Conservation (phyloP, 1,284 basidiomycete genomes). For the Phellopilus nigrolimitatus region DNA sequence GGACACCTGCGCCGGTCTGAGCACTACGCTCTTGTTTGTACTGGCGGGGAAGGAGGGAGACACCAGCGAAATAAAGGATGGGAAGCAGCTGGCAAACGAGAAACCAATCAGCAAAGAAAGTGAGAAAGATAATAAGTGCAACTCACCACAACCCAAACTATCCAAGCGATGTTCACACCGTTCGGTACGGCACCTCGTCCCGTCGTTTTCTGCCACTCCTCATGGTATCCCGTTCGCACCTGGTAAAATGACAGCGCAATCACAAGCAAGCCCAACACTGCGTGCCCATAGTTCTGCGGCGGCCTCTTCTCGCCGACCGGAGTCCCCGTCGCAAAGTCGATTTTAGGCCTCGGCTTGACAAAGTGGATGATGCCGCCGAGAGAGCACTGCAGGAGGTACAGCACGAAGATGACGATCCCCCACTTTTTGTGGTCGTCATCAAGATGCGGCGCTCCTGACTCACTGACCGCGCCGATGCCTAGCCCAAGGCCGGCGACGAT, state of each 20-base stretch:
- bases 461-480: conserved; percentile 43
- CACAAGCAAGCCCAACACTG: conserved; percentile 46
- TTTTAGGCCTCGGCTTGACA: conserved; percentile 34
- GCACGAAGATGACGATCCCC: conserved; percentile 53
- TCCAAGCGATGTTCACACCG: conserved; percentile 42
- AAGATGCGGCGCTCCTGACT: conserved; percentile 36
- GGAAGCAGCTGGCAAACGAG: conserved; percentile 36
- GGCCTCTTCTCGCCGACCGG: conserved; percentile 38
- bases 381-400: conserved; percentile 54
- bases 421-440: conserved; percentile 52
- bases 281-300: conserved; percentile 56
- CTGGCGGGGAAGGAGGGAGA: conserved; percentile 44
- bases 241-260: conserved; percentile 49
- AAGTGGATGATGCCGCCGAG: conserved; percentile 60
- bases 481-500: conserved; percentile 48
- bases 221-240: conserved; percentile 43
- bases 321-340: background rate
- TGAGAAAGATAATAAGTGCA: background rate
- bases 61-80: conserved; percentile 40
- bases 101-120: conserved; percentile 5
- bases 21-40: conserved; percentile 36
- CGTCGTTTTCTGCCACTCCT: conserved; percentile 43
- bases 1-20: background rate
- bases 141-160: conserved; percentile 50
- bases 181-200: conserved; percentile 37